Base-by-base conservation (phyloP, 2,329 filamentous ascomycete genomes). In the Pseudocercospora crystallina region DNA sequence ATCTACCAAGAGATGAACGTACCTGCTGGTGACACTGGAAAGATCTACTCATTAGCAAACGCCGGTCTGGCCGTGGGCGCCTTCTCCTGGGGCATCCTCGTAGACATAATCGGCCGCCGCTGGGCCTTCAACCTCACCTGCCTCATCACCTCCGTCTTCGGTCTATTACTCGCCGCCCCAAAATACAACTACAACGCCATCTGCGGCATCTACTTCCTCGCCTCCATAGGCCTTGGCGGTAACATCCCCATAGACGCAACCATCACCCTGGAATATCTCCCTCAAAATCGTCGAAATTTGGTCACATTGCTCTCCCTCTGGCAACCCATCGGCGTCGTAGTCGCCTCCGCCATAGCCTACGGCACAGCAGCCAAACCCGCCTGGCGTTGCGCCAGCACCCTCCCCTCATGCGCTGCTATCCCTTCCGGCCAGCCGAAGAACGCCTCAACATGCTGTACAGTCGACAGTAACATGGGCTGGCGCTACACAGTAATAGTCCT, bases 101-200 rank as follows among this genome's bases (percentile, higher is more conserved):
- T 80, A 3, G 80, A 82, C 55, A 74, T 81, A 26, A 70, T 78
- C 36, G 76, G 74, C 61, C 73, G 80, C 15, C 71, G 73, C 47
- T 81, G 77, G 75, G 79, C 79, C 0, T 83, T 83, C 68, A 83
- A 82, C 60, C 57, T 81, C 34, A 83, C 80, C 0, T 79, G 79
- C 37, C 69, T 83, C n/a, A 71, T 81, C 43, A 70, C 77, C 0
- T 76, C 76, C 8, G 61, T 78, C 2, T 83, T 83, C 52, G 79
- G 80, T 8, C 64, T 81, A 0, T 75, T 73, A 15, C 70, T 81
- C 1, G 72, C 1, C 75, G 77, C 8, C 71, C 76, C 47, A 73
- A 66, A 9, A 13, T 45, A 34, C 42, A 51, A 51, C 42, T 81
- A 81, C 65, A 72, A 61, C 11, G 73, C 73, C 1, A 78, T 82